These are phyloP conservation scores for Periconia macrospinosa DNA, from an alignment of 2,329 filamentous ascomycete genomes.

Conservation along the genomic window DNA sequence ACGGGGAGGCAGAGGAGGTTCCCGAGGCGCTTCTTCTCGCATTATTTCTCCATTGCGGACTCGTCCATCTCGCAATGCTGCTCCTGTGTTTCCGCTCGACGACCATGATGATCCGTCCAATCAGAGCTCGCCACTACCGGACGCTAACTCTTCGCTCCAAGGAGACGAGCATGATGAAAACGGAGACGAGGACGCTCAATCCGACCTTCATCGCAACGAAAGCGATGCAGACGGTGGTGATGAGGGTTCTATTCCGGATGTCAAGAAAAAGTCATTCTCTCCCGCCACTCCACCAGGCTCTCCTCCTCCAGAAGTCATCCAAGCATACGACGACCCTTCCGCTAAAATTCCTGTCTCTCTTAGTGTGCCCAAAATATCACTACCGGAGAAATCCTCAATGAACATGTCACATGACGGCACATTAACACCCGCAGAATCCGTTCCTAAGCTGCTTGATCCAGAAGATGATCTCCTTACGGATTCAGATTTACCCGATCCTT, in stretches of 20 bases:
- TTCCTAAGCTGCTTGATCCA: conserved; percentile 28
- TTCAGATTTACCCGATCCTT: conserved; percentile 41
- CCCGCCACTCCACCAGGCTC: conserved; percentile 17
- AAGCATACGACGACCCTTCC: conserved; percentile 12
- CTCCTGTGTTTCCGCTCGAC: conserved; percentile 34
- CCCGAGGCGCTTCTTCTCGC: conserved; percentile 22
- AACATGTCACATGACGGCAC: conserved; percentile 30
- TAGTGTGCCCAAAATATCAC: conserved; percentile 22
- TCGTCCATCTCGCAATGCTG: conserved; percentile 35
- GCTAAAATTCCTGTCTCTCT: conserved; percentile 5
- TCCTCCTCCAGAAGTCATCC: conserved; percentile 20
- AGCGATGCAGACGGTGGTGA: conserved; percentile 12
- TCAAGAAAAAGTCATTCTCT: conserved; percentile 11
- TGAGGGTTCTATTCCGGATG: conserved; percentile 13
- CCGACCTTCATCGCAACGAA: conserved; percentile 13
- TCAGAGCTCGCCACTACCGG: conserved; percentile 31
- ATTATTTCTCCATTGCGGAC: conserved; percentile 29
- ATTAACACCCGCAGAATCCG: conserved; percentile 26
- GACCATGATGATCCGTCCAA: conserved; percentile 41
- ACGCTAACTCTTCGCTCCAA: conserved; percentile 31
- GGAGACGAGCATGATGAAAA: conserved; percentile 19
- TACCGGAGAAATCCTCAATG: conserved; percentile 21
- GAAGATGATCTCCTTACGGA: conserved; percentile 40
- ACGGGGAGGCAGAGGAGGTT: conserved; percentile 23
- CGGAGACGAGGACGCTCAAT: conserved; percentile 3